Conservation (phyloP, 2,329 filamentous ascomycete genomes). For the Aotearoamyces nothofagi region DNA sequence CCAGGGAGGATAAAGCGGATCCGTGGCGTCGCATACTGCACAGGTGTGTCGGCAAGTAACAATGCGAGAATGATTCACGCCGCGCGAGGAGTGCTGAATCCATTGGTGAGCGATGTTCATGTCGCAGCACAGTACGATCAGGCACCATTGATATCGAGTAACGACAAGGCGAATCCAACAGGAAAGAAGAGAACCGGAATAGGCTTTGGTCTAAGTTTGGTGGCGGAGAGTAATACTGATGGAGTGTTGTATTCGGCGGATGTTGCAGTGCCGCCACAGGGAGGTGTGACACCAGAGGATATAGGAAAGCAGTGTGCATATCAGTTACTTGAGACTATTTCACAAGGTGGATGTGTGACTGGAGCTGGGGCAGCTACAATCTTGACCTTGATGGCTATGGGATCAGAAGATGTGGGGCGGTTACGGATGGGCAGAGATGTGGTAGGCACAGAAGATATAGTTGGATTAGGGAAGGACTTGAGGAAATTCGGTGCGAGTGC, state of each 20-base stretch:
- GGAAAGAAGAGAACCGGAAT: slow-evolving; percentile 60
- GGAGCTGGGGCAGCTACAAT: slow-evolving; percentile 57
- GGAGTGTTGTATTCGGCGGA: slow-evolving; percentile 84
- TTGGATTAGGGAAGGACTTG: slow-evolving; percentile 72
- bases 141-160: slow-evolving; percentile 38
- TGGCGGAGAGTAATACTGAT: slow-evolving; percentile 75
- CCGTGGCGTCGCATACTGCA: slow-evolving; percentile 84
- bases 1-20: slow-evolving; percentile 79
- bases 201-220: slow-evolving; percentile 79
- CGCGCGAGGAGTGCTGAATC: slow-evolving; percentile 75
- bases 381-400: slow-evolving; percentile 92
- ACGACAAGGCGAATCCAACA: slow-evolving; percentile 36
- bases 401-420: slow-evolving; percentile 85
- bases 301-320: slow-evolving; percentile 79
- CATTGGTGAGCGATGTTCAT: slow-evolving; percentile 76
- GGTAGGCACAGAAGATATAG: slow-evolving; percentile 63
- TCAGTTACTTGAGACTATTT: slow-evolving; percentile 73
- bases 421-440: slow-evolving; percentile 70
- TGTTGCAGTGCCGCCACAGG: slow-evolving; percentile 55
- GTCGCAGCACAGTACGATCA: slow-evolving; percentile 69
- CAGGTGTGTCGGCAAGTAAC: slow-evolving; percentile 81
- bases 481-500: slow-evolving; percentile 78
- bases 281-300: slow-evolving; percentile 78
- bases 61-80: slow-evolving; percentile 92
- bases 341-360: slow-evolving; percentile 68